Base-by-base conservation (phyloP, 768 basidiomycete genomes). In the Phallus indusiatus region DNA sequence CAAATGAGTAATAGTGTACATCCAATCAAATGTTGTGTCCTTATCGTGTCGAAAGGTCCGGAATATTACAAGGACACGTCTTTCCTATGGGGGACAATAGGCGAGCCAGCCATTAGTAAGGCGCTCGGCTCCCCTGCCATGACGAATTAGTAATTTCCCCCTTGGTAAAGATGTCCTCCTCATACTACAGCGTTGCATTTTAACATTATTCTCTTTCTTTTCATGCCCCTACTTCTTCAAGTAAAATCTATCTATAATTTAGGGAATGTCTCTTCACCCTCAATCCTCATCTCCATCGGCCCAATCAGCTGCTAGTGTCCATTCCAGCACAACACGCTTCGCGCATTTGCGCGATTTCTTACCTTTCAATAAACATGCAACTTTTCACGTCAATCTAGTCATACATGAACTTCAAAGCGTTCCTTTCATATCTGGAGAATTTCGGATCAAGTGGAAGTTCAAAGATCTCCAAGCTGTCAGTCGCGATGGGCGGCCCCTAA, bases 371-470 rank as follows among this genome's bases (percentile, higher is more conserved):
- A 75, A 78, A 42, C 84, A 88, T 65, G 80, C 86, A 2, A 76
- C 80, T 54, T 89, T 90, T 71, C 78, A 80, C 56, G 80, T 82
- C 28, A 74, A 75, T 11, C 66, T 90, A 47, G 73, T 74, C 18
- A 75, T 89, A 42, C 84, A 88, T 70, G 80, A 88, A 63, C 77
- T 90, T 20, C 76, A 79, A 18, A 85, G 81, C 63, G 83, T 90
- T 0, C 88, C 88, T 0, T 80, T 88, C 59, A 80, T 88, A 35
- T 72, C 74, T 47, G 88, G 88, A 62, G 79, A 86, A 66, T 88
- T 89, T 66, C 81, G 75, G 18, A 78, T 85, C 5, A 74, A 77
- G 20, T 89, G 88, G 86, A 84, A 81, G 69, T 80, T 89, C 70
- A 86, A 82, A 74, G 77, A 82, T 62, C 77, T 75, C 34, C 54